Conservation (phyloP, 805 yeast genomes). For the Metschnikowia gelsemii region DNA sequence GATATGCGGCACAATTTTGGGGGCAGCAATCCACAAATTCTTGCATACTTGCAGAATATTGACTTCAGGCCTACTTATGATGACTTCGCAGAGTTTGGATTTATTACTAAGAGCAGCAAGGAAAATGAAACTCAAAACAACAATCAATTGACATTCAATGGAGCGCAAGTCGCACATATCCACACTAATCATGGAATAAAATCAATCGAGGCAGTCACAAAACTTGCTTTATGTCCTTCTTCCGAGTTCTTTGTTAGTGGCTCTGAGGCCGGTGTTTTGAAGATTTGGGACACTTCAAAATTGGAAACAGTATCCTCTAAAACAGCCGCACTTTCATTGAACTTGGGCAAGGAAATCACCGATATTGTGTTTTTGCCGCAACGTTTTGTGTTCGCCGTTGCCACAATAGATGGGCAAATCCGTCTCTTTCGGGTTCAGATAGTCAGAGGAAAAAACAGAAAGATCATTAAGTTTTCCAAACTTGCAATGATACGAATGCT, state of each 20-base stretch:
- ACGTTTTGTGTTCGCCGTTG: slow-evolving; percentile 58
- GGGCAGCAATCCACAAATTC: slow-evolving; percentile 65
- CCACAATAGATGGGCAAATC: slow-evolving; percentile 48
- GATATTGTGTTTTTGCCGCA: slow-evolving; percentile 51
- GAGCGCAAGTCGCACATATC: slow-evolving; percentile 25
- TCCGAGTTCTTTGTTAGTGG: slow-evolving; percentile 72
- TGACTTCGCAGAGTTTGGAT: slow-evolving; percentile 70
- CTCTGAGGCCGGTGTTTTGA: slow-evolving; percentile 68
- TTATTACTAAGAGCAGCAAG: slow-evolving; percentile 10
- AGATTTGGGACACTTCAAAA: slow-evolving; percentile 73
- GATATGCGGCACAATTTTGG: slow-evolving; percentile 56
- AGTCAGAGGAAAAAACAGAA: slow-evolving; percentile 33
- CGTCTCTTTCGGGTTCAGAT: slow-evolving; percentile 39
- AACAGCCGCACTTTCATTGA: slow-evolving; percentile 34
- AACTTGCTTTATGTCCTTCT: slow-evolving; percentile 59
- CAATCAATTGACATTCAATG: slow-evolving; percentile 1
- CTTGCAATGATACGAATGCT: slow-evolving; percentile 20
- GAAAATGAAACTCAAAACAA: slow-evolving; percentile 2
- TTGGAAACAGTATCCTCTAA: slow-evolving; percentile 62
- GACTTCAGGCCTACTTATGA: slow-evolving; percentile 56
- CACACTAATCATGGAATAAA: slow-evolving; percentile 56
- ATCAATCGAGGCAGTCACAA: slow-evolving; percentile 43
- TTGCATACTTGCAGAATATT: slow-evolving; percentile 52
- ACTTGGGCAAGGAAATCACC: slow-evolving; percentile 50
- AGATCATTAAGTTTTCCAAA: slow-evolving; percentile 28